A percentile compares a stretch with the other conserved stretches of the same genome.
Conservation (phyloP, 1,139 yeast genomes). For the Wickerhamomyces sp. region DNA sequence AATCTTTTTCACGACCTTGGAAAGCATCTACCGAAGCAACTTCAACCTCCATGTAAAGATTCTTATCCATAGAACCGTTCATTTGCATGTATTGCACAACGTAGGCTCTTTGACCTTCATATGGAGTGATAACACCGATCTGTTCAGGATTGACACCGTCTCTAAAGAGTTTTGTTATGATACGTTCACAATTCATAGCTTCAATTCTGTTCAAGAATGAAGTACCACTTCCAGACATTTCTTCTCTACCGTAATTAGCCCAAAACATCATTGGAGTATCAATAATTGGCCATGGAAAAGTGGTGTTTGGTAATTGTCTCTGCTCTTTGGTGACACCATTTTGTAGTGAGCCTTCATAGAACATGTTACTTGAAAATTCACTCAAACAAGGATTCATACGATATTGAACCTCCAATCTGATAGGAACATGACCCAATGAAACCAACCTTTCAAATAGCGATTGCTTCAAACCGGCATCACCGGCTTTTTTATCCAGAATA, state of each 20-base stretch:
- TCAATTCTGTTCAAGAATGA: constrained; percentile 86
- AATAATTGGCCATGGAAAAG: constrained; percentile 87
- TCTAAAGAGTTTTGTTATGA: constrained; percentile 65
- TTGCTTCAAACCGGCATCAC: constrained; percentile 79
- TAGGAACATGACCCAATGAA: constrained; percentile 80
- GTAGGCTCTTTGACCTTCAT: constrained; percentile 90
- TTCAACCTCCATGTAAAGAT: constrained; percentile 68
- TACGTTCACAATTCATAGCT: constrained; percentile 84
- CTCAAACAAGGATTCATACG: constrained; percentile 91
- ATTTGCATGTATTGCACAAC: constrained; percentile 72
- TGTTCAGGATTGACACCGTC: constrained; percentile 81
- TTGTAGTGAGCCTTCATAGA: constrained; percentile 87
- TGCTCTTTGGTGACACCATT: constrained; percentile 83
- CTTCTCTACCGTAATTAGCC: constrained; percentile 88
- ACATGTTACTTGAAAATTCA: constrained; percentile 88
- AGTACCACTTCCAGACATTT: constrained; percentile 75
- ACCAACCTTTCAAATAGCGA: constrained; percentile 84
- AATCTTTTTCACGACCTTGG: constrained; percentile 95
- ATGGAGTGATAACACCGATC: constrained; percentile 91
- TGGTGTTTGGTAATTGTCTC: constrained; percentile 47
- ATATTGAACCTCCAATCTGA: constrained; percentile 85
- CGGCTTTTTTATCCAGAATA: constrained; percentile 72
- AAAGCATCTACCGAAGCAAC: constrained; percentile 93
- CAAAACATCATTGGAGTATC: constrained; percentile 92
- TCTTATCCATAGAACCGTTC: constrained; percentile 65